Base-by-base conservation (phyloP, 192 early-diverging fungal genomes). In the Linnemannia exigua region DNA sequence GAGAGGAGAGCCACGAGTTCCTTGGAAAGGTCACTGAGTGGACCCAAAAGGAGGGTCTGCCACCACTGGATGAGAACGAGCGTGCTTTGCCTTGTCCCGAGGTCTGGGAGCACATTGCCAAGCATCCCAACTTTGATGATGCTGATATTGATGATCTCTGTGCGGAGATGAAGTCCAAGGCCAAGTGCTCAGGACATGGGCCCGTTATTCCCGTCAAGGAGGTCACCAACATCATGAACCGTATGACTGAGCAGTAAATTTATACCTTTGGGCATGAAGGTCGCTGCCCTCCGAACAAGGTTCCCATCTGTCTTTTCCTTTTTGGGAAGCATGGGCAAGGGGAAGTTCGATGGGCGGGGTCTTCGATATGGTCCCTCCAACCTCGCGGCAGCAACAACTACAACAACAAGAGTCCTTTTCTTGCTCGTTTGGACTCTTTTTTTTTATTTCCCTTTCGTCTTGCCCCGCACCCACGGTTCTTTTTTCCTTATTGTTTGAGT, bases 51-150 rank as follows among this genome's bases (percentile, higher is more conserved):
- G 46, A 48, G n/a, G 0, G 9, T 5, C 50, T 86, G 66, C 78
- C 74, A 37, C 74, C 78, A 61, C 25, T 86, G 36, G 75, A 33
- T 0, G 84, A 86, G 31, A 51, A 75, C 52, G 82, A 78, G 41
- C 85, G 87, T 63, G 76, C 89, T 4, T 80, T 90, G 14, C 72
- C 87, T 7, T 90, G 89, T 54, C 80, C 84, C 16, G 88, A 92
- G 47, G 88, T 89, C n/a, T 93, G 92, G 92, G 91, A 92, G 72
- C 82, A 84, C 15, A 76, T 93, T 68, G 84, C 88, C 52, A 87
- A 91, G 74, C 92, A 93, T 66, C 92, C 92, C 51, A 89, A 89
- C 31, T 89, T 91, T 75, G 92, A 93, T 67, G 91, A 91, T 66
- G 85, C 89, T 5, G 89, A 92, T 67, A 89, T 90, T 66, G 89